phyloP scores from a whole-genome alignment of 2,329 filamentous ascomycete genomes.

The Sphaerulina vaccinii region DNA sequence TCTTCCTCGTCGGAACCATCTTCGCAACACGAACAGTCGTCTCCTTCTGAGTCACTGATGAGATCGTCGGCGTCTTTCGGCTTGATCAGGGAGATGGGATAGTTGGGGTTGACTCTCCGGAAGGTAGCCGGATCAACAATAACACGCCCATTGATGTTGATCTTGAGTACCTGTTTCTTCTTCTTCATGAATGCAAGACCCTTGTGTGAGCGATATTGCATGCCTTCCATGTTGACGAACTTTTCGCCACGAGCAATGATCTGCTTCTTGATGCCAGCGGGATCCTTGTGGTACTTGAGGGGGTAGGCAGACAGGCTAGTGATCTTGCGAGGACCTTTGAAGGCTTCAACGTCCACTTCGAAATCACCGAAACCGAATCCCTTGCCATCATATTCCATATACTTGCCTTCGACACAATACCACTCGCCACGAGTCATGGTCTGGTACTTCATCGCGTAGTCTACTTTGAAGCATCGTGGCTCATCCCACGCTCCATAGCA shows the following conservation, averaged over 20 bases:
- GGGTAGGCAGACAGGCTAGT: conserved; percentile 75
- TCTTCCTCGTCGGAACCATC: conserved; percentile 41
- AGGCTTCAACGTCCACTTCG: conserved; percentile 67
- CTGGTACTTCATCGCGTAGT: conserved; percentile 68
- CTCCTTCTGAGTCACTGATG: conserved; percentile 52
- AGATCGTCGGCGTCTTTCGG: conserved; percentile 57
- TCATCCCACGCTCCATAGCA: conserved; percentile 77
- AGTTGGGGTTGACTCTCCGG: conserved; percentile 82
- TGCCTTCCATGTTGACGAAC: conserved; percentile 76
- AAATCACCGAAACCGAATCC: conserved; percentile 74
- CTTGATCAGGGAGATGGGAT: conserved; percentile 71
- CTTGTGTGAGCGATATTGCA: conserved; percentile 79
- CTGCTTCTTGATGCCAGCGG: conserved; percentile 61
- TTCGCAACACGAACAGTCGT: conserved; percentile 44
- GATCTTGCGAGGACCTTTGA: conserved; percentile 81
- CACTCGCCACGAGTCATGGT: conserved; percentile 70
- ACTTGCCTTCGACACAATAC: conserved; percentile 74
- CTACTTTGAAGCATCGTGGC: conserved; percentile 78
- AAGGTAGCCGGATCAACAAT: conserved; percentile 87
- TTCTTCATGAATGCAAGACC: conserved; percentile 84
- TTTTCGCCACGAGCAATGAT: conserved; percentile 80
- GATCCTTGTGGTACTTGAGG: conserved; percentile 74
- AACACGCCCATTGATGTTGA: conserved; percentile 81
- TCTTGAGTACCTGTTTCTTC: conserved; percentile 70
- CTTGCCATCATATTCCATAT: conserved; percentile 87